phyloP scores from a whole-genome alignment of 164 flowering plant genomes.

The Pachysandra terminalis region DNA sequence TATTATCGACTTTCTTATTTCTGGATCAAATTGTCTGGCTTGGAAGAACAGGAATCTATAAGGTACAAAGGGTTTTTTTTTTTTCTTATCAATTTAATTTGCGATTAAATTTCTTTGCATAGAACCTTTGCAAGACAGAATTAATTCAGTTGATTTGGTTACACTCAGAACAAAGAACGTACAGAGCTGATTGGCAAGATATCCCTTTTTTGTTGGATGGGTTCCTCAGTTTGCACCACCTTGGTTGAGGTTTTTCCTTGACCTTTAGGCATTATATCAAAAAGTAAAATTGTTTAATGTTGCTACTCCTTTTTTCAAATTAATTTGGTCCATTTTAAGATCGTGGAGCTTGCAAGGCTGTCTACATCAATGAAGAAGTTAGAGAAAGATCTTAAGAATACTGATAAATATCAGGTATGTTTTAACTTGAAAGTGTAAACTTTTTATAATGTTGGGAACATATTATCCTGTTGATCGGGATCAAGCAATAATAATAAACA shows the following conservation, averaged over 20 bases:
- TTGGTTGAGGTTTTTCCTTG: conserved; percentile 69
- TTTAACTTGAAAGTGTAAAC: neutral
- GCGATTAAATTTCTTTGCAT: neutral
- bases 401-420: conserved; percentile 58
- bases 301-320: neutral
- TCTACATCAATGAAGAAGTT: conserved; percentile 80
- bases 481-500: too few relatives aligned
- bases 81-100: neutral
- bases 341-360: conserved; percentile 91
- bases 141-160: neutral
- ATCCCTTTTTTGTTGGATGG: conserved; percentile 95
- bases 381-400: conserved; percentile 64
- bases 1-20: conserved; percentile 89
- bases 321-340: conserved; percentile 45
- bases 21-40: conserved; percentile 99
- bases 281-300: neutral
- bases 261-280: neutral
- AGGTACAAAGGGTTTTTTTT: conserved; percentile 40
- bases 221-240: conserved; percentile 72
- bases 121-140: too few relatives aligned
- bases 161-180: conserved; percentile 76
- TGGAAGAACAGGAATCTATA: conserved; percentile 84
- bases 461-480: neutral
- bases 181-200: conserved; percentile 78
- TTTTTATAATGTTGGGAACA: neutral